Evolutionary conservation across 208 protist genomes (phyloP), one percentile per base, ranked within the genome.

Genomic region (Trypanosoma rangeli): DNA sequence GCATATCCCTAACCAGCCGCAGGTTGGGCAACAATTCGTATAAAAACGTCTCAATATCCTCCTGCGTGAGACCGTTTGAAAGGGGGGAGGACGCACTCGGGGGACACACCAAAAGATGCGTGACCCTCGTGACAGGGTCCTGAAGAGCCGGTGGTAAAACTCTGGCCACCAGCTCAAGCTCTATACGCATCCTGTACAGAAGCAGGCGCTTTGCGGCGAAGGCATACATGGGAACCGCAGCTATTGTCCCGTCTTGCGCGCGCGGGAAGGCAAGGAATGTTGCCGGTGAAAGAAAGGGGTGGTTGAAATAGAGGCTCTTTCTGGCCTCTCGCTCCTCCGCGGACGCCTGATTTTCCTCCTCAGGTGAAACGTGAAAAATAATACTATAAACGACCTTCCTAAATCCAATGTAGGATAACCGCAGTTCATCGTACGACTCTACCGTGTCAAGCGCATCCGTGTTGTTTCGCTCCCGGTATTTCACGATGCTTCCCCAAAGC

Each of bases 231-330:
- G 82, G 73, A n/a, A 93, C 88, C 0, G 85, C 88, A 13, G 86
- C 52, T 16, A 96, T 84, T 4, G 86, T 80, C 20, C 77, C 86
- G 20, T 68, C 69, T 28, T 82, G 79, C 26, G 78, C 79, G 8
- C 85, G 79, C 12, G 69, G 58, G 70, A 96, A 96, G n/a, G 82
- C 77, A 7, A 94, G 69, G 63, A 96, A 96, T 0, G 85, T 92
- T 13, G 85, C 78, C 0, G 91, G 91, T 0, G 88, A 94, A n/a
- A 96, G 74, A 69, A 96, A 94, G 8, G 91, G 91, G 68, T 96
- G 91, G 44, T 71, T 80, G 64, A 94, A 96, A 68, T 86, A 96
- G 24, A 93, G 62, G 26, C 67, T 70, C 59, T 82, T 76, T 10
- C 83, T 84, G 57, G 68, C 58, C 44, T 85, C 78, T 49, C 60